Percentiles rank a stretch among this genome's conserved stretches.
Conservation (phyloP, 176 grass and related monocot species). For the Musa troglodytarum region DNA sequence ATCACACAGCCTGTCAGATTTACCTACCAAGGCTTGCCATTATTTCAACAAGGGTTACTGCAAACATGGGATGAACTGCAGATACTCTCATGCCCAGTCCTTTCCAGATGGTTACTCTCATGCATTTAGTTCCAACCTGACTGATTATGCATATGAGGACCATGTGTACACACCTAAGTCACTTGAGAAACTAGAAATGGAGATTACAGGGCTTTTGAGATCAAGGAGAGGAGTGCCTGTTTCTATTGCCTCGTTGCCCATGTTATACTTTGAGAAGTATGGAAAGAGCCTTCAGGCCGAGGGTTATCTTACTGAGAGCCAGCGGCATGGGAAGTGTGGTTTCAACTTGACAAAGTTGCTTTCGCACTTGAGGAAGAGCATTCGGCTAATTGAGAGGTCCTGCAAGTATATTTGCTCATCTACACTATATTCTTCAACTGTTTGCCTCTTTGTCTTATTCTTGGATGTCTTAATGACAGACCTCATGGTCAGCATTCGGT, state of each 20-base stretch:
- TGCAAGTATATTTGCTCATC: neutral
- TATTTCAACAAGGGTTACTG: conserved; percentile 77
- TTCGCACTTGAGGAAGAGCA: conserved; percentile 50
- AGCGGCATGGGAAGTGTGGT: conserved; percentile 65
- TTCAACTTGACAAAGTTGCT: conserved; percentile 84
- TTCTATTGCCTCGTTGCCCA: conserved; percentile 76
- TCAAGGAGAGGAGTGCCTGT: conserved; percentile 52
- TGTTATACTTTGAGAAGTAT: conserved; percentile 65
- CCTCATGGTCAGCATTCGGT: conserved; percentile 83
- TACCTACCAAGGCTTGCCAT: conserved; percentile 40
- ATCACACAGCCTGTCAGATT: conserved; percentile 20
- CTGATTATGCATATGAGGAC: conserved; percentile 15
- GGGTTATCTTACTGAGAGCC: conserved; percentile 89
- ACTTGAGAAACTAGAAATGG: conserved; percentile 38
- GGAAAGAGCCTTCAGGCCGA: conserved; percentile 77
- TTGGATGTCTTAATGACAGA: conserved; percentile 23
- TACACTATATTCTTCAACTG: neutral
- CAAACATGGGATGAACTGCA: conserved; percentile 64
- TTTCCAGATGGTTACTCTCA: conserved; percentile 22
- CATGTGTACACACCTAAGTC: conserved; percentile 11
- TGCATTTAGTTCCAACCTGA: neutral
- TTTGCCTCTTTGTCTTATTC: neutral
- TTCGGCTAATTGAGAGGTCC: conserved; percentile 65
- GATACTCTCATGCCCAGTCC: conserved; percentile 49
- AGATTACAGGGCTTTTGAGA: conserved; percentile 52